A percentile compares a stretch with the other conserved stretches of the same genome.
phyloP scores from a whole-genome alignment of 2,329 filamentous ascomycete genomes.

The Aureobasidium mangrovei region DNA sequence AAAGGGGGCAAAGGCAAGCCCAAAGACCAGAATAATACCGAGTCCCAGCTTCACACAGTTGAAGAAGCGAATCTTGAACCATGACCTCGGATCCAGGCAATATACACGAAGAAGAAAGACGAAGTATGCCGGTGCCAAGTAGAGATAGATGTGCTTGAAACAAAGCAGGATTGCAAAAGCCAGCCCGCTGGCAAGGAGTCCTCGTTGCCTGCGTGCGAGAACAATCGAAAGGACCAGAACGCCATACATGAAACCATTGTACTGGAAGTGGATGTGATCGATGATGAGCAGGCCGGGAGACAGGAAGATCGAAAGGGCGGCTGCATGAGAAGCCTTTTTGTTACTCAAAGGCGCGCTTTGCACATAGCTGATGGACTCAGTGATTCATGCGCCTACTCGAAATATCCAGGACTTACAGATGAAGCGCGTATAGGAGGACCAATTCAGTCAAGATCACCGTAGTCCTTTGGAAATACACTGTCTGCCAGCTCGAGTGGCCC shows the following conservation, averaged over 20 bases:
- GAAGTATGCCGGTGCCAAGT: conserved; percentile 92
- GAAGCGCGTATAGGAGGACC: conserved; percentile 72
- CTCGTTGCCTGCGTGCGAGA: conserved; percentile 65
- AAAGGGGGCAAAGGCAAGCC: conserved; percentile 83
- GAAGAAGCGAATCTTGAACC: conserved; percentile 61
- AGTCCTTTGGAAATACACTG: conserved; percentile 83
- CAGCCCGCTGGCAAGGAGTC: conserved; percentile 68
- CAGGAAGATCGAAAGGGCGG: conserved; percentile 78
- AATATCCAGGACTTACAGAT: conserved; percentile 45
- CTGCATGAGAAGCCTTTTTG: conserved; percentile 74
- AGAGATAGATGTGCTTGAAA: conserved; percentile 97
- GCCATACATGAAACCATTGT: conserved; percentile 95
- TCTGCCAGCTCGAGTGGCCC: conserved; percentile 84
- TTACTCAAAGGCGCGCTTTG: conserved; percentile 56
- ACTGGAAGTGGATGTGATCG: conserved; percentile 98
- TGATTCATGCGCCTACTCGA: background rate
- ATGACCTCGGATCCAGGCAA: conserved; percentile 68
- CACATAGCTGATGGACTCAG: conserved; percentile 55
- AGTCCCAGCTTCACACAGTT: conserved; percentile 78
- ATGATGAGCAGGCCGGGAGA: conserved; percentile 93
- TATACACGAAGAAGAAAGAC: conserved; percentile 84
- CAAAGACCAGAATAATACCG: conserved; percentile 63
- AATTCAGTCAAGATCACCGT: conserved; percentile 82
- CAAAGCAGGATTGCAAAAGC: conserved; percentile 79
- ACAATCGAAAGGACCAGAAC: conserved; percentile 80